Evolutionary conservation across 75 land plant species (phyloP), one percentile per base, ranked within the genome.

Genomic region (Larix kaempferi): DNA sequence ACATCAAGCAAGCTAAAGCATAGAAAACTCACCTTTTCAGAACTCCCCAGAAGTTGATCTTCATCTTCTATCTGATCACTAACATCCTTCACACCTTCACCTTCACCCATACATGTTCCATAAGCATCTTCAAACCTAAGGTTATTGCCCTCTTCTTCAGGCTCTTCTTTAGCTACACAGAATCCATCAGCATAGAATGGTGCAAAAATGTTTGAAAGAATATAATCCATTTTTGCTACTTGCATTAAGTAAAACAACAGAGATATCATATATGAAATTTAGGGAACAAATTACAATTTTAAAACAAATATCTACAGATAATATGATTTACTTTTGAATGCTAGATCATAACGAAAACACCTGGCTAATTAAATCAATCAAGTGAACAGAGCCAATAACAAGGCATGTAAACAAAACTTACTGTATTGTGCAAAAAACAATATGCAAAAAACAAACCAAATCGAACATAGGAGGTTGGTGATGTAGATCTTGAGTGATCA

Each of bases 71-170:
- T 91, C 78, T 95, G 91, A 81, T 98, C 88, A 58, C 99, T 98
- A 12, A 98, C 98, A 85, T 98, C 99, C 56, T 90, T 93, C 10
- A 78, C 22, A 60, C 99, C 99, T 67, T 85, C 88, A 76, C 99
- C 99, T 81, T 98, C 96, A 17, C 99, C 99, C 93, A 98, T 91
- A 25, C 99, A 98, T 56, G 99, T 98, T 66, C 99, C 98, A 82
- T 37, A 80, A 4, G 88, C 88, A 74, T 91, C 88, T 71, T 89
- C 78, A 39, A 59, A 56, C 59, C 13, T 71, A 57, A 77, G 80
- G 76, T 65, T 44, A 57, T 60, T n/a, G 59, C 44, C 80, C 11
- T 82, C 88, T 77, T 83, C 86, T 13, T 12, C 67, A 7, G 76
- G 58, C 3, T 84, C 90, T 64, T 88, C 93, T 3, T 80, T 60